These are phyloP conservation scores for Lecanicillium sp. DNA, from an alignment of 2,329 filamentous ascomycete genomes.

Conservation along the genomic window DNA sequence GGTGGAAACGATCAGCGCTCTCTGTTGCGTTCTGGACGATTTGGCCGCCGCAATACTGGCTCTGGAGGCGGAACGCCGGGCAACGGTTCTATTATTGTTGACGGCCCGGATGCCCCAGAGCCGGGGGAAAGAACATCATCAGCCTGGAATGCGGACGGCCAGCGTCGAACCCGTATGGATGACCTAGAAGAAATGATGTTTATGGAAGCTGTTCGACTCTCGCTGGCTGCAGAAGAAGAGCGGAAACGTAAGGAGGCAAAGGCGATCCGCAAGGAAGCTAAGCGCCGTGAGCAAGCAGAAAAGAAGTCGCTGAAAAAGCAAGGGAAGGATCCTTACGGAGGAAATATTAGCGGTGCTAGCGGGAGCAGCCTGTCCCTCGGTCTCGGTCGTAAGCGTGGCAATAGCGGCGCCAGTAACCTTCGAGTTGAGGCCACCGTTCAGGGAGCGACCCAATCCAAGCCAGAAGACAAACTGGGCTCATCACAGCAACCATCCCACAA, in stretches of 20 bases:
- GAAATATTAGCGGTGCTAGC: conserved; percentile 37
- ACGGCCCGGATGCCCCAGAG: conserved; percentile 17
- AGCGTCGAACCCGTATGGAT: conserved; percentile 54
- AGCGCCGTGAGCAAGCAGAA: conserved; percentile 77
- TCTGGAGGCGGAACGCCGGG: conserved; percentile 16
- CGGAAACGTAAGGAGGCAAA: conserved; percentile 68
- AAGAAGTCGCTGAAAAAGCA: conserved; percentile 68
- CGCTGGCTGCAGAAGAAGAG: conserved; percentile 88
- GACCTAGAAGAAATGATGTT: conserved; percentile 98
- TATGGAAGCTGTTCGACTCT: conserved; percentile 88
- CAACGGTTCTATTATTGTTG: conserved; percentile 9
- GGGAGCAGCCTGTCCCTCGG: conserved; percentile 59
- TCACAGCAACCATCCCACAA: conserved; percentile 15
- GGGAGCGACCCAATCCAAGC: conserved; percentile 27
- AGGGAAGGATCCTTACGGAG: conserved; percentile 26
- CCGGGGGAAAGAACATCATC: conserved; percentile 14
- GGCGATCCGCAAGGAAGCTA: conserved; percentile 60
- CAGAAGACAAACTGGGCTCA: conserved; percentile 13
- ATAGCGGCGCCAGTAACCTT: conserved; percentile 52
- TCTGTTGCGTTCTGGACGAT: conserved; percentile 38
- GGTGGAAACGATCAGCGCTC: conserved; percentile 51
- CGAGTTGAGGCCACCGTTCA: conserved; percentile 47
- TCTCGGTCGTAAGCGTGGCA: conserved; percentile 49
- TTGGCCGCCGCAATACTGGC: conserved; percentile 47
- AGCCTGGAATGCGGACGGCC: conserved; percentile 13